Evolutionary conservation across 2,329 filamentous ascomycete species (phyloP).

Genomic region (Aspergillus hiratsukae): DNA sequence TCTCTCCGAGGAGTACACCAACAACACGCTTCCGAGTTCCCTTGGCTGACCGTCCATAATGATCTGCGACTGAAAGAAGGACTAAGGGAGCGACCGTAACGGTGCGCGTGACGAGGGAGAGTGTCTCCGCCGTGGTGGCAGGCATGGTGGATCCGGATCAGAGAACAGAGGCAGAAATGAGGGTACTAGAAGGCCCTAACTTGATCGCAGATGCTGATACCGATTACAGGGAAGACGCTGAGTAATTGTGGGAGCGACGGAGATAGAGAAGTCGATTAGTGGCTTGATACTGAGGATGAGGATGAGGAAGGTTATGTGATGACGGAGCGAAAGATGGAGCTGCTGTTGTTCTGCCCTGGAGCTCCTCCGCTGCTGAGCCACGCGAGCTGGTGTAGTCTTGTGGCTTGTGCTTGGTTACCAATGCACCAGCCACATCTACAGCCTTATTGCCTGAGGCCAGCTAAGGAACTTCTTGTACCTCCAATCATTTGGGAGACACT

Average conservation of each 20-base stretch:
- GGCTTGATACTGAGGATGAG: not conserved
- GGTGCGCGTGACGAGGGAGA: slow-evolving; percentile 88
- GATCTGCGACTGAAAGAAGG: slow-evolving; percentile 94
- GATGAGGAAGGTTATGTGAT: slow-evolving; percentile 5
- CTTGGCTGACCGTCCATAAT: slow-evolving; percentile 92
- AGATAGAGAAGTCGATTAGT: not conserved
- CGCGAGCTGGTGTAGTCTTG: slow-evolving; percentile 3
- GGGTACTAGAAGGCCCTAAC: not conserved
- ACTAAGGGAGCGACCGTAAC: slow-evolving; percentile 97
- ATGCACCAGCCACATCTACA: not conserved
- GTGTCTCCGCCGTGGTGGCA: slow-evolving; percentile 91
- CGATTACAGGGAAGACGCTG: not conserved
- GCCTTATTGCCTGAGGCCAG: slow-evolving; percentile 11
- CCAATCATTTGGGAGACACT: not conserved
- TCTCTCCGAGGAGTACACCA: slow-evolving; percentile 89
- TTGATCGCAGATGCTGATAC: slow-evolving; percentile 4
- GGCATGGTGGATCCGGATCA: slow-evolving; percentile 63
- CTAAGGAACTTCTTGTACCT: not conserved
- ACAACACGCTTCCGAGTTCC: slow-evolving; percentile 86
- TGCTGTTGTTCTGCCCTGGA: slow-evolving; percentile 6
- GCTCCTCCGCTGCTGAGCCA: slow-evolving; percentile 14
- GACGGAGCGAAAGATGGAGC: slow-evolving; percentile 3
- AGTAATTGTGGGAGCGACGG: slow-evolving; percentile 1
- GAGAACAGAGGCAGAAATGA: slow-evolving; percentile 1
- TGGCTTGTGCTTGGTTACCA: not conserved